Evolutionary conservation across 805 yeast genomes (phyloP), one percentile per base, ranked within the genome.

Genomic region (Trichomonascus vanleenenianus): DNA sequence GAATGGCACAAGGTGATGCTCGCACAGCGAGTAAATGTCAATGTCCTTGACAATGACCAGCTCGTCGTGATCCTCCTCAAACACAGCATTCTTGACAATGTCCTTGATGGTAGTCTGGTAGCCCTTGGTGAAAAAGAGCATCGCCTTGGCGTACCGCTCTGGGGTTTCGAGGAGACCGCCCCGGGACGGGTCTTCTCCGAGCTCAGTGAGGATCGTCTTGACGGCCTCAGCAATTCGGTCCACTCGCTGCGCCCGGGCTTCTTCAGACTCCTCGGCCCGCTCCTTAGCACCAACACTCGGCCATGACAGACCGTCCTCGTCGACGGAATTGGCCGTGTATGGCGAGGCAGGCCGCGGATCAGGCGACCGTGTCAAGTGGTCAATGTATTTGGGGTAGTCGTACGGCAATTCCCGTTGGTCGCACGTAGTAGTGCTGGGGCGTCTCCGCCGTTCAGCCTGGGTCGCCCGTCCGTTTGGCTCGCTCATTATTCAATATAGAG

Each of bases 41-140:
- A 93, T 93, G 64, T 93, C 97, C 60, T 91, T 76, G 20, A 93
- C 98, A 52, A 93, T 89, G 40, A 93, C 97, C 97, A 93, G 93
- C 62, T 93, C 99, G 63, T 93, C 97, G 62, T 93, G 98, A 62
- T 93, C 95, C 63, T 93, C 97, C 63, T 93, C 97, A 57, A 93
- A 93, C 5, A 93, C 95, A 0, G 98, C 98, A 50, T 89, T 75
- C 57, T 93, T 91, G 59, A 93, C 84, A 22, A 88, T 96, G 60
- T 86, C 95, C 51, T 85, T 75, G 49, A 93, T 83, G 62, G 88
- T 89, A 55, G 89, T 95, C 65, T 91, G 96, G 61, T 93, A 93
- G 18, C 99, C 99, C 62, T 87, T 86, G 16, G 99, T 93, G 72
- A 93, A 87, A 59, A 73, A 91, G 39, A 93, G 73, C 95, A 93